phyloP scores from a whole-genome alignment of 2,329 filamentous ascomycete genomes.

The Monosporascus sp. region DNA sequence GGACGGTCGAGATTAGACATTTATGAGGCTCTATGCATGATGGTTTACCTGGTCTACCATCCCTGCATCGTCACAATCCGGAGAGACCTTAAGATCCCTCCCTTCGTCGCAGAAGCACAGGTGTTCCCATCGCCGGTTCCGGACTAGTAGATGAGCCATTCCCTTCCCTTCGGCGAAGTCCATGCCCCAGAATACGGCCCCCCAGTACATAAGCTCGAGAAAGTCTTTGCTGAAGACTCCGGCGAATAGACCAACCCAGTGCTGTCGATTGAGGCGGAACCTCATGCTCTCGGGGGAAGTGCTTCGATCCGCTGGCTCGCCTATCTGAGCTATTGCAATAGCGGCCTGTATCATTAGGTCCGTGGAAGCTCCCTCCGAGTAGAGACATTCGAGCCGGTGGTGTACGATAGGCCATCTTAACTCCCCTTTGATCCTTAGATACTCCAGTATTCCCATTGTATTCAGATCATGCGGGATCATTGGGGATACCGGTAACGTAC shows the following conservation, averaged over 20 bases:
- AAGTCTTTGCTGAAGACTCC: neutral
- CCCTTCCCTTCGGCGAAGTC: neutral
- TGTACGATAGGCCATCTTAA: neutral
- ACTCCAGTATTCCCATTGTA: neutral
- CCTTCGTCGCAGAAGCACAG: too few relatives aligned
- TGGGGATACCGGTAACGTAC: too few relatives aligned
- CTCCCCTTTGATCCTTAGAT: neutral
- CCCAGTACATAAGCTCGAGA: neutral
- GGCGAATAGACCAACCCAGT: neutral
- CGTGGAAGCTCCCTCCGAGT: neutral
- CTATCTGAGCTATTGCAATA: neutral
- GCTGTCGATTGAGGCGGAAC: neutral
- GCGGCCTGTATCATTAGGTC: neutral
- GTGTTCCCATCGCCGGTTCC: too few relatives aligned
- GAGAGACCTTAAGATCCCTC: too few relatives aligned
- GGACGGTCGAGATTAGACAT: too few relatives aligned
- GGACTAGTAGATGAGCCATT: neutral
- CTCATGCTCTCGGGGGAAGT: neutral
- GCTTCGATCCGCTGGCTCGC: neutral
- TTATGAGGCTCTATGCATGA: too few relatives aligned
- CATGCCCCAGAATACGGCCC: neutral
- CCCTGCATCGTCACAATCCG: too few relatives aligned
- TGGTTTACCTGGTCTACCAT: too few relatives aligned
- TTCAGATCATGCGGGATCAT: neutral
- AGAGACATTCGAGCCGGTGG: neutral